Evolutionary conservation across 176 grass and related monocot species (phyloP).

Genomic region (Rhipidocladum racemiflorum): DNA sequence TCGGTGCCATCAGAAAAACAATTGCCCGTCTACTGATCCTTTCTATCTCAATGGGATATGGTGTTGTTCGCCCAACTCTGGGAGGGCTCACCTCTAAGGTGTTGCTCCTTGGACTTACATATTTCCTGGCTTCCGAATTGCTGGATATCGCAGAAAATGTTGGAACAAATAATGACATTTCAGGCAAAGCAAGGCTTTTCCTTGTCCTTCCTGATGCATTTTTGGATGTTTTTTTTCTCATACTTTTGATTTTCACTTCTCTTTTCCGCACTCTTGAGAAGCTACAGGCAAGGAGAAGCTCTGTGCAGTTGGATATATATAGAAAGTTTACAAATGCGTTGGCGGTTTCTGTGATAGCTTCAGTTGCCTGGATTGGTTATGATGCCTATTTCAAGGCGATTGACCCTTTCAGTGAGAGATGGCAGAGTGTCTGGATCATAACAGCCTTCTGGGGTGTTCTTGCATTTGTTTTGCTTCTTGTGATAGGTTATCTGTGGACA

Average conservation of each 20-base stretch:
- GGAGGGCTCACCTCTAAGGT: no score
- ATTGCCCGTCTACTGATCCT: slow-evolving; percentile 86
- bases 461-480: slow-evolving; percentile 70
- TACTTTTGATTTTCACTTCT: no score
- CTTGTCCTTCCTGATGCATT: no score
- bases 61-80: no score
- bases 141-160: no score
- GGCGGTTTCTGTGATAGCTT: slow-evolving; percentile 68
- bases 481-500: slow-evolving; percentile 92
- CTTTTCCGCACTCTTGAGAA: no score
- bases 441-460: slow-evolving; percentile 97
- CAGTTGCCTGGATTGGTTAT: slow-evolving; percentile 85
- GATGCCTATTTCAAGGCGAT: slow-evolving; percentile 99
- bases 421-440: slow-evolving; percentile 96
- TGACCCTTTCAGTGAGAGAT: slow-evolving; percentile 92
- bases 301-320: slow-evolving; percentile 98
- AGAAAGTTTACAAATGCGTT: slow-evolving; percentile 83
- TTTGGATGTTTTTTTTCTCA: no score
- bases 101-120: no score
- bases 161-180: no score
- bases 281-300: no score
- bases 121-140: no score
- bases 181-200: no score
- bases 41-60: slow-evolving; percentile 87
- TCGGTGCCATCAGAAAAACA: slow-evolving; percentile 91